A percentile compares a stretch with the other conserved stretches of the same genome.
Evolutionary conservation across 2,329 filamentous ascomycete genomes (phyloP).

Genomic region (Pseudogymnoascus destructans): DNA sequence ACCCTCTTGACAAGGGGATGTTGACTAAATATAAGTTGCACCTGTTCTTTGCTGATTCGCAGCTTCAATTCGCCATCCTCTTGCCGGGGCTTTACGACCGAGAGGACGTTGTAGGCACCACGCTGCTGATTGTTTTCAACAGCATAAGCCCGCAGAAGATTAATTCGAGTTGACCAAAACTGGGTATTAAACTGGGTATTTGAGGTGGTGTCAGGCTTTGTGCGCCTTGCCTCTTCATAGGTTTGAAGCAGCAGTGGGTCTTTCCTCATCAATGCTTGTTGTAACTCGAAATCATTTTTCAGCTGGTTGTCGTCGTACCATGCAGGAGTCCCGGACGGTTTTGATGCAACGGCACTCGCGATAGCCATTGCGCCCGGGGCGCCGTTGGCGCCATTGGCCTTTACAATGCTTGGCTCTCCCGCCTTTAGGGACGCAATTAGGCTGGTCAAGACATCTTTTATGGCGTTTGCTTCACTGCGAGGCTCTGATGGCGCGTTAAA

Average conservation of each 20-base stretch:
- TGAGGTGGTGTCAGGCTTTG: slow-evolving; percentile 74
- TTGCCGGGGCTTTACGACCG: slow-evolving; percentile 69
- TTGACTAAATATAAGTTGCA: slow-evolving; percentile 83
- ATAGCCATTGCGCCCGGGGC: slow-evolving; percentile 64
- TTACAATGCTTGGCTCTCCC: slow-evolving; percentile 38
- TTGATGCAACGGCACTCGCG: slow-evolving; percentile 51
- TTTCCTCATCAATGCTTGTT: slow-evolving; percentile 77
- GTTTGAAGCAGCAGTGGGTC: slow-evolving; percentile 65
- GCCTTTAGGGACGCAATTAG: slow-evolving; percentile 59
- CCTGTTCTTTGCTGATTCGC: slow-evolving; percentile 81
- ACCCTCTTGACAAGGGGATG: slow-evolving; percentile 82
- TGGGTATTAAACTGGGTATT: slow-evolving; percentile 74
- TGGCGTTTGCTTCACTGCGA: slow-evolving; percentile 67
- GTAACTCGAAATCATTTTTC: slow-evolving; percentile 65
- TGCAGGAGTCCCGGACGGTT: slow-evolving; percentile 32
- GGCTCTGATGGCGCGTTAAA: slow-evolving; percentile 71
- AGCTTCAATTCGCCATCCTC: slow-evolving; percentile 64
- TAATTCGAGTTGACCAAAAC: slow-evolving; percentile 86
- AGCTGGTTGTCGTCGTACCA: slow-evolving; percentile 75
- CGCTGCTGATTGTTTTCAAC: slow-evolving; percentile 78
- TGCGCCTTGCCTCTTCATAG: slow-evolving; percentile 71
- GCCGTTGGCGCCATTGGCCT: slow-evolving; percentile 31
- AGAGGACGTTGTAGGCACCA: slow-evolving; percentile 87
- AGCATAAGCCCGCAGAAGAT: slow-evolving; percentile 76
- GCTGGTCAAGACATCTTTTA: slow-evolving; percentile 70